These are phyloP conservation scores for Metroxylon sagu DNA, from an alignment of 176 grass and related monocot genomes.

Conservation along the genomic window DNA sequence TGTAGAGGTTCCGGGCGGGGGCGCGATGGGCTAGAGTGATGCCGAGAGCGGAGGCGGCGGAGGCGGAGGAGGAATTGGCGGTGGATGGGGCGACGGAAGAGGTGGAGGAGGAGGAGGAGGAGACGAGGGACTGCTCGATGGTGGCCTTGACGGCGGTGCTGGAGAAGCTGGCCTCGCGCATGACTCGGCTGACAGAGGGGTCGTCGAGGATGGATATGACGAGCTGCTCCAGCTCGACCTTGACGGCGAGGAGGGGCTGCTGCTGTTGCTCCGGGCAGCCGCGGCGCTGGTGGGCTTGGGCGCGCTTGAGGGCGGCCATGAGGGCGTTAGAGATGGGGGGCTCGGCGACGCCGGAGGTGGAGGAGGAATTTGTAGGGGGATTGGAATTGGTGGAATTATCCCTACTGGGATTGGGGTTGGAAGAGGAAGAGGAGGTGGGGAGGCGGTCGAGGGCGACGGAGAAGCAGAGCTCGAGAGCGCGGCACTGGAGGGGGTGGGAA, in stretches of 20 bases:
- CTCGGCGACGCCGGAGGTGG: neutral
- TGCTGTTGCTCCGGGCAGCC: slow-evolving; percentile 29
- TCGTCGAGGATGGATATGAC: slow-evolving; percentile 26
- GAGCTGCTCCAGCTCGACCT: slow-evolving; percentile 26
- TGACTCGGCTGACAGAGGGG: slow-evolving; percentile 27
- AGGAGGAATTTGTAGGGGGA: neutral
- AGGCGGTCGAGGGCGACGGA: slow-evolving; percentile 27
- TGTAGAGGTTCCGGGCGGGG: slow-evolving; percentile 12
- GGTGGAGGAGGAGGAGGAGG: neutral
- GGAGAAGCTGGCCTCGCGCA: slow-evolving; percentile 25
- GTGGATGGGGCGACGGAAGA: neutral
- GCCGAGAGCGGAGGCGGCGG: neutral
- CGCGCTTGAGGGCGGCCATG: slow-evolving; percentile 26
- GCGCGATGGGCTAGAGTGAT: neutral
- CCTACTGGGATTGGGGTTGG: too few relatives aligned
- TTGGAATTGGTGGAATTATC: too few relatives aligned
- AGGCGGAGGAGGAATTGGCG: neutral
- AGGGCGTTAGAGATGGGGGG: slow-evolving; percentile 25
- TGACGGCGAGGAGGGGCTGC: slow-evolving; percentile 30
- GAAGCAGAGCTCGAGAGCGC: slow-evolving; percentile 28
- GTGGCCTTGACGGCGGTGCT: slow-evolving; percentile 16
- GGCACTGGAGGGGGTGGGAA: slow-evolving; percentile 24
- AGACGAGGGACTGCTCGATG: slow-evolving; percentile 19
- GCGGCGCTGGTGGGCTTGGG: slow-evolving; percentile 24
- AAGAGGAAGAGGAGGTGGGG: neutral